phyloP scores from a whole-genome alignment of 1,139 yeast genomes.

The Wickerhamomyces sp. region DNA sequence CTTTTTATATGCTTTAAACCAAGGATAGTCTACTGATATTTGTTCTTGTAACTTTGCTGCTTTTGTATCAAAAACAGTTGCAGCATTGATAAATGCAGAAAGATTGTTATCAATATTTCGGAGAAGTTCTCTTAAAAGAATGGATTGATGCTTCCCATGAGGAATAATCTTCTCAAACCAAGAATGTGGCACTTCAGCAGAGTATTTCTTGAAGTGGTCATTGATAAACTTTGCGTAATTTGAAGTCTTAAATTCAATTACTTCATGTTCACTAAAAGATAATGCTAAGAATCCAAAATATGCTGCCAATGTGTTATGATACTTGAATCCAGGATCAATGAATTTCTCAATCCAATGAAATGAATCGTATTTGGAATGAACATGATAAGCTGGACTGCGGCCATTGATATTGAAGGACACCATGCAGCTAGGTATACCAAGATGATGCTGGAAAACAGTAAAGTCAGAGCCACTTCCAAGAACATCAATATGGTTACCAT shows the following conservation, averaged over 20 bases:
- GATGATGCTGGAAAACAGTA: constrained; percentile 41
- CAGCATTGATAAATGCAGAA: constrained; percentile 12
- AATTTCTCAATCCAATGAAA: constrained; percentile 49
- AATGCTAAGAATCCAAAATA: constrained; percentile 52
- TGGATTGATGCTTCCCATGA: background rate
- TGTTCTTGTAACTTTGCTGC: constrained; percentile 39
- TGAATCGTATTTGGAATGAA: constrained; percentile 58
- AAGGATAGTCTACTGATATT: constrained; percentile 59
- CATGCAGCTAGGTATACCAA: constrained; percentile 46
- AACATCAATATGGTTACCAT: constrained; percentile 25
- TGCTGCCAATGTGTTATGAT: constrained; percentile 54
- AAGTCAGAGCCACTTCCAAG: constrained; percentile 37
- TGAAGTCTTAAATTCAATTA: constrained; percentile 28
- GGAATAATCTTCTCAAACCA: constrained; percentile 26
- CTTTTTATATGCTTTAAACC: constrained; percentile 60
- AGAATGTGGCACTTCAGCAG: constrained; percentile 27
- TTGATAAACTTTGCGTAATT: constrained; percentile 35
- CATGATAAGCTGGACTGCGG: constrained; percentile 40
- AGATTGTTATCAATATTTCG: constrained; percentile 6
- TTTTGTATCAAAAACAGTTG: constrained; percentile 33
- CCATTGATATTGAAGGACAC: constrained; percentile 34
- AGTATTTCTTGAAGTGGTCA: constrained; percentile 30
- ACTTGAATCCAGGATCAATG: constrained; percentile 50
- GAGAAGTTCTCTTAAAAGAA: background rate
- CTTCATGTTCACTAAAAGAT: constrained; percentile 50